These are phyloP conservation scores for Zygotorulaspora chibaensis DNA, from an alignment of 805 yeast genomes.

Conservation along the genomic window DNA sequence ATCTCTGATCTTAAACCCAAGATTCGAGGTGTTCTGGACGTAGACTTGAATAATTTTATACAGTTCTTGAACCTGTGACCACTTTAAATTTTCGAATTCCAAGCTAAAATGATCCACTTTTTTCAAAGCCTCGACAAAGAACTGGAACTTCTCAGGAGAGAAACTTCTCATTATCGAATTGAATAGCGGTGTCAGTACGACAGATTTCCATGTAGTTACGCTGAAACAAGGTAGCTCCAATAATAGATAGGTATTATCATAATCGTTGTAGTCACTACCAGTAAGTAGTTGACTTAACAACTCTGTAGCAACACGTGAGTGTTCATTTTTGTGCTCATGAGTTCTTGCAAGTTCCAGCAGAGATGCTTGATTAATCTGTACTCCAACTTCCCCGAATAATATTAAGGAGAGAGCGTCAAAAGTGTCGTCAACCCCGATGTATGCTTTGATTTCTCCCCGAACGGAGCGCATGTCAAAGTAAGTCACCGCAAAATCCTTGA, in stretches of 20 bases:
- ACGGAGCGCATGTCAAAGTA: conserved; percentile 32
- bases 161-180: conserved; percentile 15
- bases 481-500: conserved; percentile 37
- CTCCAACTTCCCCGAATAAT: conserved; percentile 20
- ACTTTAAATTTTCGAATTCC: conserved; percentile 5
- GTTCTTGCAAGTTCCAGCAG: conserved; percentile 30
- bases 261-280: conserved; percentile 13
- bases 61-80: conserved; percentile 16
- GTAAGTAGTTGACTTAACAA: conserved; percentile 28
- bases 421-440: conserved; percentile 11
- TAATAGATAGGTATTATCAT: conserved; percentile 24
- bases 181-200: conserved; percentile 18
- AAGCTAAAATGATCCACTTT: conserved; percentile 13
- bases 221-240: conserved; percentile 25
- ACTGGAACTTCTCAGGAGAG: conserved; percentile 26
- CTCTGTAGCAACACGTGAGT: conserved; percentile 18
- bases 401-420: conserved; percentile 26
- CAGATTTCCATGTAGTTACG: conserved; percentile 26
- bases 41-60: conserved; percentile 10
- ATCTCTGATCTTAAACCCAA: conserved; percentile 32
- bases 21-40: conserved; percentile 1
- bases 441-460: background rate
- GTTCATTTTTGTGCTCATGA: conserved; percentile 9
- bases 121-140: conserved; percentile 26
- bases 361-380: conserved; percentile 16